Conservation (phyloP, 768 basidiomycete species). For the Lactarius quietus region DNA sequence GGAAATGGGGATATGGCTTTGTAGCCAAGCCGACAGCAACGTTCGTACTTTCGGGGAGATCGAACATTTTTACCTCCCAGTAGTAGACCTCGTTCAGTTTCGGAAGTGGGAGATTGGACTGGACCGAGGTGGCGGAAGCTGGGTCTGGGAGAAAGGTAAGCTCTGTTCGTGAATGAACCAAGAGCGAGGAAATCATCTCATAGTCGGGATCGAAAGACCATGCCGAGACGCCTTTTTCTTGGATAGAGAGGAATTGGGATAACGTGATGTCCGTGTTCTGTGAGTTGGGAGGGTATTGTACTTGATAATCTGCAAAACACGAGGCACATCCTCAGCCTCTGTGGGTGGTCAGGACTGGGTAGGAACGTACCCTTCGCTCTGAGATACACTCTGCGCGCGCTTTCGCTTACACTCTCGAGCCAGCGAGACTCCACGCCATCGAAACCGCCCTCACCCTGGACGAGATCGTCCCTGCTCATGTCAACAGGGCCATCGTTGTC, state of each 20-base stretch:
- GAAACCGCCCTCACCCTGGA: constrained; percentile 90
- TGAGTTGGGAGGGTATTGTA: constrained; percentile 94
- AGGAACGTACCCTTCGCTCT: constrained; percentile 75
- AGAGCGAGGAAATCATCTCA: constrained; percentile 86
- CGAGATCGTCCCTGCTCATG: constrained; percentile 86
- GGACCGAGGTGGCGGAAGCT: constrained; percentile 88
- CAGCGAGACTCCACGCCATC: constrained; percentile 90
- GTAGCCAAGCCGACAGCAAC: constrained; percentile 95
- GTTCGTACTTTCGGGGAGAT: constrained; percentile 81
- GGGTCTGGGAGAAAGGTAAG: constrained; percentile 98
- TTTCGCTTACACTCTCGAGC: constrained; percentile 79
- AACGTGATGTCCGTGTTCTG: constrained; percentile 96
- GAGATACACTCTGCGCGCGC: constrained; percentile 63
- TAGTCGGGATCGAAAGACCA: constrained; percentile 99
- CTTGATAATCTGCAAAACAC: constrained; percentile 63
- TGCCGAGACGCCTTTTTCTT: constrained; percentile 98
- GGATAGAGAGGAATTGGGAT: constrained; percentile 97
- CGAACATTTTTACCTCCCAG: constrained; percentile 99
- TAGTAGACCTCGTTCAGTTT: constrained; percentile 99
- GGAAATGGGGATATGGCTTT: constrained; percentile 94
- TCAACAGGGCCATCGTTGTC: constrained; percentile 93
- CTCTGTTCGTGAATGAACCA: constrained; percentile 95
- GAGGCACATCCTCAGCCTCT: constrained; percentile 12
- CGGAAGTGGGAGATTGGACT: constrained; percentile 94
- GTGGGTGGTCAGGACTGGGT: not conserved